Conservation (phyloP, 2,329 filamentous ascomycete genomes). For the Hypoxylon sp. region DNA sequence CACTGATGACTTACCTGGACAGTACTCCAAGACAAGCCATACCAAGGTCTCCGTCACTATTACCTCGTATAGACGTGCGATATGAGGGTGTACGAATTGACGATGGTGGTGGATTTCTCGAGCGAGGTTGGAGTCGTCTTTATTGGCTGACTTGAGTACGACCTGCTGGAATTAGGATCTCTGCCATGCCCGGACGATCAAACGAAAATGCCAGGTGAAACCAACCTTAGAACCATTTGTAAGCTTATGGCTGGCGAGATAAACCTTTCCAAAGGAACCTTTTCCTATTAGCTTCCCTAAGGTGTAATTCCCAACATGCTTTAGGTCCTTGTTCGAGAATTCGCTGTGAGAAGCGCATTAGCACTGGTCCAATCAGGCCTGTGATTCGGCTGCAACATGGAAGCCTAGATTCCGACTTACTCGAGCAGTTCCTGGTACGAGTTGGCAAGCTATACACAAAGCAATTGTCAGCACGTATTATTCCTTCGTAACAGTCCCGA, state of each 20-base stretch:
- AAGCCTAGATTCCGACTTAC: slow-evolving; percentile 65
- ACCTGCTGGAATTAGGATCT: slow-evolving; percentile 68
- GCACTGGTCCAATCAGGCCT: slow-evolving; percentile 2
- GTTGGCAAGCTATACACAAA: slow-evolving; percentile 79
- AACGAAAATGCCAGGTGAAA: slow-evolving; percentile 26
- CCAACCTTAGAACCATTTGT: slow-evolving; percentile 96
- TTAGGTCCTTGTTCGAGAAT: slow-evolving; percentile 91
- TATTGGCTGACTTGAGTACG: slow-evolving; percentile 97
- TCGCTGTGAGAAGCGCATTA: slow-evolving; percentile 69
- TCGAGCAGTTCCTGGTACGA: slow-evolving; percentile 97
- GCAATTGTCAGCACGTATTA: slow-evolving; percentile 25
- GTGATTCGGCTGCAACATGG: neutral
- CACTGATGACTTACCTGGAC: slow-evolving; percentile 72
- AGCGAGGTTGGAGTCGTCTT: slow-evolving; percentile 93
- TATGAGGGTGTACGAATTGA: slow-evolving; percentile 97
- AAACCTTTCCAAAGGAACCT: slow-evolving; percentile 98
- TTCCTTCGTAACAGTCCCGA: slow-evolving; percentile 12
- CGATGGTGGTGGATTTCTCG: slow-evolving; percentile 98
- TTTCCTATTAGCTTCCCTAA: slow-evolving; percentile 94
- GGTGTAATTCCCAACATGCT: slow-evolving; percentile 93
- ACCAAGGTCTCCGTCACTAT: slow-evolving; percentile 96
- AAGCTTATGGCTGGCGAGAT: slow-evolving; percentile 94
- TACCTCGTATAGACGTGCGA: slow-evolving; percentile 95
- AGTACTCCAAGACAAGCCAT: slow-evolving; percentile 97
- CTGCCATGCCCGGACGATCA: slow-evolving; percentile 3